A percentile compares a stretch with the other conserved stretches of the same genome.
Evolutionary conservation across 306 rosid species (phyloP).

Genomic region (Geum urbanum): DNA sequence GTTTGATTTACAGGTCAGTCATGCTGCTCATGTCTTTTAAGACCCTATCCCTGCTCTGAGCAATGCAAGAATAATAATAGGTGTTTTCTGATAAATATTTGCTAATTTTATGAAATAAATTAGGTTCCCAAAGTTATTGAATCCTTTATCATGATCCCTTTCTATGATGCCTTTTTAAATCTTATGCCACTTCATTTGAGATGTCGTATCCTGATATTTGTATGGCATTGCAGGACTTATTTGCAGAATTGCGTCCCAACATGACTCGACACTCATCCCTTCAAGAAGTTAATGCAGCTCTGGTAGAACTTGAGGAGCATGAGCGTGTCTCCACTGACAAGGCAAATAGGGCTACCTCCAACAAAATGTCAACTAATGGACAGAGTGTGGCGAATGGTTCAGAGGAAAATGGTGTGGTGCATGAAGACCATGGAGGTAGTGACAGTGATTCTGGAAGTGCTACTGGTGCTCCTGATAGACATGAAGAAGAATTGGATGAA

Average conservation of each 20-base stretch:
- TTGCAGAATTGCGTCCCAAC: constrained; percentile 89
- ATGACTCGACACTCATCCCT: constrained; percentile 76
- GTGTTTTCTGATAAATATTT: neutral
- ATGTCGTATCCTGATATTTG: neutral
- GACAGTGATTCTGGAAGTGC: constrained; percentile 89
- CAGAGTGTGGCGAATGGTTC: constrained; percentile 53
- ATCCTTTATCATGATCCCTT: neutral
- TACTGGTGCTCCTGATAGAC: constrained; percentile 63
- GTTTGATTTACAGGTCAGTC: constrained; percentile 89
- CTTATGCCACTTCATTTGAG: constrained; percentile 5
- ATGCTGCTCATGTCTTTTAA: neutral
- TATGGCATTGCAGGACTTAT: constrained; percentile 57
- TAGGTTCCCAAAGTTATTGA: neutral
- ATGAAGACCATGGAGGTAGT: constrained; percentile 62
- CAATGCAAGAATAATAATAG: neutral
- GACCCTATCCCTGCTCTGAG: neutral
- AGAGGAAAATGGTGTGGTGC: constrained; percentile 57
- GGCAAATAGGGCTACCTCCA: constrained; percentile 54
- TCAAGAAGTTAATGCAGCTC: constrained; percentile 85
- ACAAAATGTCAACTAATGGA: constrained; percentile 45
- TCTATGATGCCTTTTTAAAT: neutral
- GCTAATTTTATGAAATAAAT: neutral
- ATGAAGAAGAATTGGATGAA: constrained; percentile 74
- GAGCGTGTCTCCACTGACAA: constrained; percentile 62
- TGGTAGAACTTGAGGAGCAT: constrained; percentile 81